Evolutionary conservation across 1,284 basidiomycete species (phyloP).

Genomic region (Leccinum solheimii): DNA sequence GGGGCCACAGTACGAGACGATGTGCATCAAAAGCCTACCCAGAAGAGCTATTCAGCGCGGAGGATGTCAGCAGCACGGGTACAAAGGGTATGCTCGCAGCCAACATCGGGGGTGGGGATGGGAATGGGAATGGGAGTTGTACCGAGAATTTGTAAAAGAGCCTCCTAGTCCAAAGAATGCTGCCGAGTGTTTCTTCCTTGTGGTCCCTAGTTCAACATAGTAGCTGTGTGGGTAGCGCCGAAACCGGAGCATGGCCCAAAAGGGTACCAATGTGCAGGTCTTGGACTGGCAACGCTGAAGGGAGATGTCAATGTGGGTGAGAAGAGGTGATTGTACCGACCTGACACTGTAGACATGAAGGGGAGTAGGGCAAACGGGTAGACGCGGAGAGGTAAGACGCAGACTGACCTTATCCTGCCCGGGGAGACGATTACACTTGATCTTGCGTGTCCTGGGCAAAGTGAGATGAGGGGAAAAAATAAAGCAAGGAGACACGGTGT

Average conservation of each 20-base stretch:
- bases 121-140: conserved; percentile 16
- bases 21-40: conserved; percentile 31
- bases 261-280: conserved; percentile 73
- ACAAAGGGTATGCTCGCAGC: conserved; percentile 26
- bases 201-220: conserved; percentile 76
- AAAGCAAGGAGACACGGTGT: conserved; percentile 50
- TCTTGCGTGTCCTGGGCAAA: conserved; percentile 61
- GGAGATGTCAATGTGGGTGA: conserved; percentile 12
- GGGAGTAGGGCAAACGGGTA: conserved; percentile 15
- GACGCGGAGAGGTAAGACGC: neutral
- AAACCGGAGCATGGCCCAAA: conserved; percentile 12
- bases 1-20: conserved; percentile 19
- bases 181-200: conserved; percentile 71
- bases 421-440: conserved; percentile 68
- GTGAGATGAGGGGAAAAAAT: neutral
- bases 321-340: conserved; percentile 39
- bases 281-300: conserved; percentile 76
- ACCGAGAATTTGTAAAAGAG: conserved; percentile 48
- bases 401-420: conserved; percentile 71
- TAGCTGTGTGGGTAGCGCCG: conserved; percentile 48
- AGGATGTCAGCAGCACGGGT: conserved; percentile 26
- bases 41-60: conserved; percentile 30
- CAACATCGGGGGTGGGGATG: conserved; percentile 8
- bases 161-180: conserved; percentile 62
- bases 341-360: conserved; percentile 54